These are phyloP conservation scores for Cucurbita moschata DNA, from an alignment of 306 rosid species.

Conservation along the genomic window DNA sequence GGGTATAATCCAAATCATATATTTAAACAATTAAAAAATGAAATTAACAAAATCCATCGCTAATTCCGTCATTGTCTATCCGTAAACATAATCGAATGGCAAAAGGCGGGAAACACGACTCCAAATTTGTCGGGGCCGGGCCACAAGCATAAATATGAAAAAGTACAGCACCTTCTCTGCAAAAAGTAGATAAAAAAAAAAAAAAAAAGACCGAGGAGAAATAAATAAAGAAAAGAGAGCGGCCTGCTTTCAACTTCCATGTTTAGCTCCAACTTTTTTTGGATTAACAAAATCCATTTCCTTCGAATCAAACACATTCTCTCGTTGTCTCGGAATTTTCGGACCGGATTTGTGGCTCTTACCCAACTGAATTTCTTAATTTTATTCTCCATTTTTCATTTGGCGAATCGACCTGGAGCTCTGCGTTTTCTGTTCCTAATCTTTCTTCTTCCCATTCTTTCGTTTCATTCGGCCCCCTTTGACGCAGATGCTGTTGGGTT, in stretches of 20 bases:
- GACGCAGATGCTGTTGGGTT: background rate
- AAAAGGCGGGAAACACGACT: constrained; percentile 27
- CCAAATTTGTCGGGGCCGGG: constrained; percentile 5
- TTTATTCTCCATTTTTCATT: background rate
- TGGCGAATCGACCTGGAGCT: background rate
- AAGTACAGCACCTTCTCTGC: background rate
- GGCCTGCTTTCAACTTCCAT: background rate
- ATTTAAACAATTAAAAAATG: background rate
- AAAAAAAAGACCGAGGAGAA: background rate
- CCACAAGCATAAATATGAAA: background rate
- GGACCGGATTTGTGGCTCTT: constrained; percentile 18
- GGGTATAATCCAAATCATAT: background rate
- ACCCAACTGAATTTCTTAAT: background rate
- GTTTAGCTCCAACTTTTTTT: background rate
- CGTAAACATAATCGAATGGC: background rate
- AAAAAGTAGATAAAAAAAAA: background rate
- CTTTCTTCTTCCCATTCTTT: background rate
- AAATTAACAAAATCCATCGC: background rate
- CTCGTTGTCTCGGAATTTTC: constrained; percentile 15
- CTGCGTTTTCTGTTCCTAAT: background rate
- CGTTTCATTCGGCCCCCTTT: background rate
- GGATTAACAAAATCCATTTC: background rate
- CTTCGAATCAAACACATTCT: background rate
- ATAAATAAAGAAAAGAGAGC: background rate
- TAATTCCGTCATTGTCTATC: background rate